Conservation (phyloP, 73 alveolate genomes). For the Paramecium octaurelia region DNA sequence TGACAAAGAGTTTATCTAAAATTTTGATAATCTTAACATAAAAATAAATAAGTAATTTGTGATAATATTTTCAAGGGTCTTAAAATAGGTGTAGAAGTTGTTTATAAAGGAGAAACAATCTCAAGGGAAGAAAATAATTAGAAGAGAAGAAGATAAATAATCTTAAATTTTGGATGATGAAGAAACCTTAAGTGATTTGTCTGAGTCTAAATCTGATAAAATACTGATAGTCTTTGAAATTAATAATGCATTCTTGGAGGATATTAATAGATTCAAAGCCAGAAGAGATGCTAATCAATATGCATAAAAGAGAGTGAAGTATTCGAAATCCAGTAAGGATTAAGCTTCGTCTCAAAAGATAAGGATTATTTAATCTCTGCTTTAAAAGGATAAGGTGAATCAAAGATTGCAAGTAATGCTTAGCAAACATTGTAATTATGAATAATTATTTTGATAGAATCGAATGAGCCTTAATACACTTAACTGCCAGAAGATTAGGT, state of each 20-base stretch:
- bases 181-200: not conserved
- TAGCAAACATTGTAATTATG: not conserved
- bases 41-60: not conserved
- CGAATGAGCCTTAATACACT: not conserved
- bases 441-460: not conserved
- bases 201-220: not conserved
- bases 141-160: not conserved
- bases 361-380: not conserved
- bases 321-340: not conserved
- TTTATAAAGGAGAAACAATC: not conserved
- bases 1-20: not conserved
- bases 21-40: not conserved
- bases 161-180: not conserved
- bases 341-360: not conserved
- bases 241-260: not conserved
- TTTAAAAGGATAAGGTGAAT: not conserved
- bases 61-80: not conserved
- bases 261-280: slow-evolving; percentile 8
- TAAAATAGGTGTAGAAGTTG: not conserved
- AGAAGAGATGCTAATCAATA: not conserved
- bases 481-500: not conserved
- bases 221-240: slow-evolving; percentile 10
- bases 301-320: not conserved
- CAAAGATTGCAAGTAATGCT: slow-evolving; percentile 2
- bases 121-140: not conserved